Evolutionary conservation across 2,329 filamentous ascomycete genomes (phyloP).

Genomic region (Pyrenophora graminea): DNA sequence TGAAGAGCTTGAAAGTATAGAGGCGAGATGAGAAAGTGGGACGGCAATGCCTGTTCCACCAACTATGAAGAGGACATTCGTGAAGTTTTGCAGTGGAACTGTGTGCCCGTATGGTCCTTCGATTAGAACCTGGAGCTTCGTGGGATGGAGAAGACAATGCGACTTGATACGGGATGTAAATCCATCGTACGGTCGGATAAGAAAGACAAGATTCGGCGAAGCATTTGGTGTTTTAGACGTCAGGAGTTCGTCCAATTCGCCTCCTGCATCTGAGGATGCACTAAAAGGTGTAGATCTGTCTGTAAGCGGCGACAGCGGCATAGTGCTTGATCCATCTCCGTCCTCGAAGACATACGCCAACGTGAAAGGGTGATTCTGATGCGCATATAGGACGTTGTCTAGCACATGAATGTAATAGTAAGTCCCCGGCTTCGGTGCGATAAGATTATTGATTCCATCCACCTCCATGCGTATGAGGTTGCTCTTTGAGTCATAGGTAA

Average conservation of each 20-base stretch:
- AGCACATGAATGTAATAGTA: constrained; percentile 58
- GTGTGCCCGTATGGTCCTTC: constrained; percentile 57
- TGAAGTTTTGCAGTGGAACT: constrained; percentile 49
- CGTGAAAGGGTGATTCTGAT: constrained; percentile 57
- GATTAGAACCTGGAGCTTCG: constrained; percentile 48
- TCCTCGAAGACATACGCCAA: constrained; percentile 26
- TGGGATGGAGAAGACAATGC: constrained; percentile 23
- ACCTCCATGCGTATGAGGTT: constrained; percentile 56
- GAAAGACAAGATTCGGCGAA: constrained; percentile 48
- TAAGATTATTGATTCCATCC: constrained; percentile 37
- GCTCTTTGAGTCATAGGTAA: constrained; percentile 50
- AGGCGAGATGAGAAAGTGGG: constrained; percentile 35
- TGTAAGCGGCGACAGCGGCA: constrained; percentile 15
- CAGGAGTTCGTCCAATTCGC: constrained; percentile 39
- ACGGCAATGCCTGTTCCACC: constrained; percentile 45
- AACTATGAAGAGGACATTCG: constrained; percentile 43
- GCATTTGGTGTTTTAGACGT: constrained; percentile 1
- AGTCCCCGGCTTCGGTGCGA: constrained; percentile 50
- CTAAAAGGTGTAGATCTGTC: constrained; percentile 14
- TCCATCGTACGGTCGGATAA: constrained; percentile 57
- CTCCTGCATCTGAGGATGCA: constrained; percentile 20
- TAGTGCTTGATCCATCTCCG: neutral
- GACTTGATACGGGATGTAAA: constrained; percentile 54
- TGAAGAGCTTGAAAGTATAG: constrained; percentile 22
- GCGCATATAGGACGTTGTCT: constrained; percentile 50